These are phyloP conservation scores for Craterostigma plantagineum DNA, from an alignment of 257 asterid genomes.

Conservation along the genomic window DNA sequence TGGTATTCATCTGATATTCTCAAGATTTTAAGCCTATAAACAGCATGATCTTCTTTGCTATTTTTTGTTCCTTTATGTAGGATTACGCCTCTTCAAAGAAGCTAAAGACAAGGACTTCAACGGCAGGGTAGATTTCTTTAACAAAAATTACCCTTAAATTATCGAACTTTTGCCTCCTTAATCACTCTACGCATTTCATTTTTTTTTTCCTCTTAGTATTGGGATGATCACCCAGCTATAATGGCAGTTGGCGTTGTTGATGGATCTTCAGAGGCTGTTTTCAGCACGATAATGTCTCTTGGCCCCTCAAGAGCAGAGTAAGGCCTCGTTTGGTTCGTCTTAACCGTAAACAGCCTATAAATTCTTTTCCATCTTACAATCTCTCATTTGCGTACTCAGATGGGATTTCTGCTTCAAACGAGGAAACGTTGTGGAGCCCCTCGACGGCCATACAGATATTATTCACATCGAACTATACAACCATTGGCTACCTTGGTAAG, in stretches of 20 bases:
- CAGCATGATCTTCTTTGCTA: constrained; percentile 2
- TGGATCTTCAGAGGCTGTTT: constrained; percentile 74
- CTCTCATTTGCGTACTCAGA: constrained; percentile 22
- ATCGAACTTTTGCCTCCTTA: constrained; percentile 2
- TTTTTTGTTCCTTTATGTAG: constrained; percentile 19
- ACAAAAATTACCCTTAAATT: background rate
- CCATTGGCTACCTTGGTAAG: constrained; percentile 57
- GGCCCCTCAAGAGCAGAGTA: constrained; percentile 87
- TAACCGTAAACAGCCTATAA: background rate
- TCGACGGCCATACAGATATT: constrained; percentile 83
- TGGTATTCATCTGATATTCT: constrained; percentile 18
- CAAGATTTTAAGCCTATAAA: background rate
- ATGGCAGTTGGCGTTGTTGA: constrained; percentile 89
- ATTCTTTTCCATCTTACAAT: background rate
- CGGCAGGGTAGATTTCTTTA: constrained; percentile 28
- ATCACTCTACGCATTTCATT: constrained; percentile 4
- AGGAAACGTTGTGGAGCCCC: constrained; percentile 76
- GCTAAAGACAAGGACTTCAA: constrained; percentile 52
- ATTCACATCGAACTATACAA: constrained; percentile 51
- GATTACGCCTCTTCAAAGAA: constrained; percentile 83
- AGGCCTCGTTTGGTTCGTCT: constrained; percentile 7
- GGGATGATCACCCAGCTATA: constrained; percentile 35
- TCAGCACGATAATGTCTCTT: constrained; percentile 58
- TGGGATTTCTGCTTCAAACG: constrained; percentile 77
- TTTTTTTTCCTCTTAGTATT: constrained; percentile 17